These are phyloP conservation scores for Rachicladosporium sp. DNA, from an alignment of 2,329 filamentous ascomycete species.

Conservation along the genomic window DNA sequence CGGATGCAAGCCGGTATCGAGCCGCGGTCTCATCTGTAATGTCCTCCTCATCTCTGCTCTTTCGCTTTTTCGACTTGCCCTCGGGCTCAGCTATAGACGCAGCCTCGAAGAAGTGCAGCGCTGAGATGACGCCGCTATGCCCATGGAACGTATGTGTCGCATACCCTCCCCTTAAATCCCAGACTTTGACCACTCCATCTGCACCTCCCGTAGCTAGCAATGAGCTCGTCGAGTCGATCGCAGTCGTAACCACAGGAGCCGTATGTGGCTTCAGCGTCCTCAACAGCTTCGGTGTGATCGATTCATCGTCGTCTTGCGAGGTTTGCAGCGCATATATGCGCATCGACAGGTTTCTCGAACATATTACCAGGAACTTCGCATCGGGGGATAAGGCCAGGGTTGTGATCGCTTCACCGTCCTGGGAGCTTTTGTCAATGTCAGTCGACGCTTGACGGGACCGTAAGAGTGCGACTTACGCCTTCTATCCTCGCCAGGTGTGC, in stretches of 20 bases:
- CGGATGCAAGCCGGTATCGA: slow-evolving; percentile 73
- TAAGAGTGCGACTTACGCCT: slow-evolving; percentile 48
- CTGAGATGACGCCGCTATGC: slow-evolving; percentile 81
- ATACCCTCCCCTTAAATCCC: slow-evolving; percentile 84
- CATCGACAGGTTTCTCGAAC: slow-evolving; percentile 93
- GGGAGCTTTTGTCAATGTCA: slow-evolving; percentile 27
- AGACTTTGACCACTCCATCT: slow-evolving; percentile 89
- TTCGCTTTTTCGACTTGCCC: slow-evolving; percentile 30
- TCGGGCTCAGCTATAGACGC: slow-evolving; percentile 12
- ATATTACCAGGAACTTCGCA: slow-evolving; percentile 76
- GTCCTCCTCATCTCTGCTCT: slow-evolving; percentile 34
- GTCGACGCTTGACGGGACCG: slow-evolving; percentile 11
- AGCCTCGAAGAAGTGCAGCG: slow-evolving; percentile 76
- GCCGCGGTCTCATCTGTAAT: slow-evolving; percentile 38
- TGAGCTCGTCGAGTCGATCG: slow-evolving; percentile 77
- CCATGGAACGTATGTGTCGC: slow-evolving; percentile 92
- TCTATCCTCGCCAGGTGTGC: slow-evolving; percentile 75
- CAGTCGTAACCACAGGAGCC: slow-evolving; percentile 76
- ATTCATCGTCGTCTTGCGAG: slow-evolving; percentile 41
- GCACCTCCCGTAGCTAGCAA: slow-evolving; percentile 85
- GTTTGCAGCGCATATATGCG: slow-evolving; percentile 67
- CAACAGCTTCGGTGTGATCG: slow-evolving; percentile 54
- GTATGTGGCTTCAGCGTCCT: slow-evolving; percentile 81
- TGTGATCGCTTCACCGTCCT: slow-evolving; percentile 59
- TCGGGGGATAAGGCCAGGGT: slow-evolving; percentile 73